These are phyloP conservation scores for Neocallimastix lanati DNA, from an alignment of 192 early-diverging fungal species.

Conservation along the genomic window DNA sequence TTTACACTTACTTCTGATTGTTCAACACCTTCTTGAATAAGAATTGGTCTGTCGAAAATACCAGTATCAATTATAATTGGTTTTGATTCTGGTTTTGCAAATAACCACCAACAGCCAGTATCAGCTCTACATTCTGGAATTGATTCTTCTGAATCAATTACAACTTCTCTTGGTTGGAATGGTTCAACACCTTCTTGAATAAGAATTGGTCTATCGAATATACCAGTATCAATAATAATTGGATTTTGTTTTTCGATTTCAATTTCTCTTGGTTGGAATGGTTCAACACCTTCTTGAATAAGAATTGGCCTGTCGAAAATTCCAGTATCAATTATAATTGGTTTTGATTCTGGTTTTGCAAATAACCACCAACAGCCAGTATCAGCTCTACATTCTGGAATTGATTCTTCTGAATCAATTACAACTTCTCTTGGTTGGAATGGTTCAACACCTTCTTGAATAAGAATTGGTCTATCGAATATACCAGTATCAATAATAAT, in stretches of 20 bases:
- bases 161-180: too few relatives aligned
- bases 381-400: neutral
- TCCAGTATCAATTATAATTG: too few relatives aligned
- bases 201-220: neutral
- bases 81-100: neutral
- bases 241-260: neutral
- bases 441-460: neutral
- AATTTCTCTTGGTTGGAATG: neutral
- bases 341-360: neutral
- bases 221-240: neutral
- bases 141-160: neutral
- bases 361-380: neutral
- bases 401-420: neutral
- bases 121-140: neutral
- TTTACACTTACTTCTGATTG: neutral
- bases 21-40: too few relatives aligned
- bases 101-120: neutral
- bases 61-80: too few relatives aligned
- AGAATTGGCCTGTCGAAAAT: too few relatives aligned
- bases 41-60: too few relatives aligned
- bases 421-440: neutral
- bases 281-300: neutral
- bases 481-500: neutral
- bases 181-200: neutral
- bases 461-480: neutral